Conservation (phyloP, 148 eudicot genomes). For the Bassia scoparia region DNA sequence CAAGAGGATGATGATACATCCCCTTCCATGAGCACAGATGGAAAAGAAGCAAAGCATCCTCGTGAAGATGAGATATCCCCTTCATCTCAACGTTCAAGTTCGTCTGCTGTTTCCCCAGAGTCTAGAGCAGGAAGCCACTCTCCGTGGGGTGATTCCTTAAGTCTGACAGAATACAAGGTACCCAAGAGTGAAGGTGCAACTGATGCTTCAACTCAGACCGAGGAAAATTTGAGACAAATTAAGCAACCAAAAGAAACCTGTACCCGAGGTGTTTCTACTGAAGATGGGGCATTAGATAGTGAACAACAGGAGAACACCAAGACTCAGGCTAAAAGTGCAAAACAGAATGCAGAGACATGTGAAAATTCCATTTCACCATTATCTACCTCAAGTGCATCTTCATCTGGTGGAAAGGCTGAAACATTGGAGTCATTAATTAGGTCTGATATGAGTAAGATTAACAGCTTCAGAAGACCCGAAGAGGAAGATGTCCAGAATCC, state of each 20-base stretch:
- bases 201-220: slow-evolving; percentile 93
- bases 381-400: slow-evolving; percentile 60
- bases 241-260: slow-evolving; percentile 48
- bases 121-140: slow-evolving; percentile 59
- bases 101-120: slow-evolving; percentile 63
- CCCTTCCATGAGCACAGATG: slow-evolving; percentile 63
- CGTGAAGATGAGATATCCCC: slow-evolving; percentile 73
- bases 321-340: slow-evolving; percentile 22
- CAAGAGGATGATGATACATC: slow-evolving; percentile 59
- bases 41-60: slow-evolving; percentile 52
- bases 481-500: slow-evolving; percentile 45
- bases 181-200: slow-evolving; percentile 59
- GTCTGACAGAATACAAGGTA: slow-evolving; percentile 60
- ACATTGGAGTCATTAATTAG: slow-evolving; percentile 83
- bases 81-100: slow-evolving; percentile 49
- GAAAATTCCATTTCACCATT: slow-evolving; percentile 48
- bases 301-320: slow-evolving; percentile 33
- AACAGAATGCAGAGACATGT: slow-evolving; percentile 35
- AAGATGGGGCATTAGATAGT: slow-evolving; percentile 50
- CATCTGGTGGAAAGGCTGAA: slow-evolving; percentile 68
- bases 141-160: slow-evolving; percentile 61
- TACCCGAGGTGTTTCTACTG: slow-evolving; percentile 81
- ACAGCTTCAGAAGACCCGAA: slow-evolving; percentile 59
- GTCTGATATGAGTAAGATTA: slow-evolving; percentile 73
- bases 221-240: slow-evolving; percentile 43